Conservation (phyloP, 2,329 filamentous ascomycete species). For the Aspergillus awamori region DNA sequence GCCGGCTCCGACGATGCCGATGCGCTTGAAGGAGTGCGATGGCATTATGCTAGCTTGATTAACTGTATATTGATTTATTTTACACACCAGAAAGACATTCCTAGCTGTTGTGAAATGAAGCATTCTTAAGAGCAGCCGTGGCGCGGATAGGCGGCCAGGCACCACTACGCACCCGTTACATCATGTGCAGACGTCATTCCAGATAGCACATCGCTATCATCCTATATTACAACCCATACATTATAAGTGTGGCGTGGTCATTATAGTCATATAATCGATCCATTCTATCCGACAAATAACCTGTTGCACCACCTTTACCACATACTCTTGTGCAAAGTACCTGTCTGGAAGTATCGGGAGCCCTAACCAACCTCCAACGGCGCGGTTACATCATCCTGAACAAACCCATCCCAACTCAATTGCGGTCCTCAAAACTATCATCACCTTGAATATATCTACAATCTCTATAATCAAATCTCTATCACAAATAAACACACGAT, state of each 20-base stretch:
- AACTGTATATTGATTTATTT: no score
- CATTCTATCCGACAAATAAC: no score
- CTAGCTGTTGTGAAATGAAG: background rate
- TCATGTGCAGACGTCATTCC: constrained; percentile 11
- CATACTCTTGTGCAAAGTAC: no score
- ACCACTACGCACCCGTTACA: constrained; percentile 13
- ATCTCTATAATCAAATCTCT: background rate
- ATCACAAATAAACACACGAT: no score
- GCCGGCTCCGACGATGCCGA: constrained; percentile 45
- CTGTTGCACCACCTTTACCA: no score
- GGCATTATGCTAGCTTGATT: constrained; percentile 23
- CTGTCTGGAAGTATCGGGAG: background rate
- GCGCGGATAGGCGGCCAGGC: background rate
- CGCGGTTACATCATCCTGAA: background rate
- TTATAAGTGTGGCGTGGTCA: background rate
- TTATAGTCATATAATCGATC: background rate
- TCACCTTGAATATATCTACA: background rate
- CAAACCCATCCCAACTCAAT: background rate
- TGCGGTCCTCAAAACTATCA: background rate
- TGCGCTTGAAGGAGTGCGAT: constrained; percentile 36
- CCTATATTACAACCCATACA: background rate
- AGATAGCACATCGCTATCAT: background rate
- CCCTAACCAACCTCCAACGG: background rate
- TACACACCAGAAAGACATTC: no score
- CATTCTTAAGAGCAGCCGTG: background rate